Evolutionary conservation across 78 protist genomes (phyloP), one percentile per base, ranked within the genome.

Genomic region (Dictyostelium citrinum): DNA sequence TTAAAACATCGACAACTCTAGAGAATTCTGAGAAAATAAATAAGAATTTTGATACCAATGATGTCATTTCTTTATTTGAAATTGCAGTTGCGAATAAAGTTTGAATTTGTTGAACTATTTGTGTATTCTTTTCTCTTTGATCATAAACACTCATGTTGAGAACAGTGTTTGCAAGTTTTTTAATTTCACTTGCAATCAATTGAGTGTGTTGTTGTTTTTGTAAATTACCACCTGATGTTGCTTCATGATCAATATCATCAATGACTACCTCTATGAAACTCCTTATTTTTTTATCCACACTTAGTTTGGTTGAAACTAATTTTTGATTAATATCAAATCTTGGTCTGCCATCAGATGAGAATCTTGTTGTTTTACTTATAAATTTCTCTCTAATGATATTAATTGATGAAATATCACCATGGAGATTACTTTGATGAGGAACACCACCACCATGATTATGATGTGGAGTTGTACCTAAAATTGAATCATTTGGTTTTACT

Each of bases 11-110:
- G 6, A 88, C 93, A n/a, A 88, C 93, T 24, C 93, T 37, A 11
- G 93, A 78, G 51, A 88, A 88, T 64, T 88, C 93, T 43, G 93
- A 88, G 35, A 88, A 88, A 2, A 88, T 88, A 39, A 88, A 88
- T 24, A 88, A 33, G 37, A 88, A 39, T 68, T 67, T 76, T 8
- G 85, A 76, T 9, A 78, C 85, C 49, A 88, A 24, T 5, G 84
- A 58, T 2, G 82, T 74, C 58, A 78, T 29, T 29, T 78, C 83
- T 46, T 78, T 78, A 29, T 78, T 78, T 46, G 61, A 27, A 2
- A 46, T 46, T 22, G 91, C 91, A 0, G 76, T 49, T 5, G 78
- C 29, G 8, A 31, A 37, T 16, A 86, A 35, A n/a, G 39, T n/a
- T 64, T 86, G 93, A 68, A 88, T 88, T 20, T 85, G 79, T 11